Percentiles rank a stretch among this genome's conserved stretches.
Conservation (phyloP, 257 asterid species). For the Galeopsis tetrahit region DNA sequence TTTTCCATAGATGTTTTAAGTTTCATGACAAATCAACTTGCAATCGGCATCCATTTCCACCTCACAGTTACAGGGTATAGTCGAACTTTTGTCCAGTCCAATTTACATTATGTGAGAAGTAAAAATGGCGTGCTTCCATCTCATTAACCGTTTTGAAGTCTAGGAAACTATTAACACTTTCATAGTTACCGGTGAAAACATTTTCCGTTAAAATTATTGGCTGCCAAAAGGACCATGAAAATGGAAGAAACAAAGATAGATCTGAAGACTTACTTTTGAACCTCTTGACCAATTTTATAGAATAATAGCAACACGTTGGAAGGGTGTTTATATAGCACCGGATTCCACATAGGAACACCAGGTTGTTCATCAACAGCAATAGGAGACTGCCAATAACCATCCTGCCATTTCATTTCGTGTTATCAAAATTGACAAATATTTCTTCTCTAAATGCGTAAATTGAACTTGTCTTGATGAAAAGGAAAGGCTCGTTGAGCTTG, state of each 20-base stretch:
- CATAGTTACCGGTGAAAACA: too few relatives aligned
- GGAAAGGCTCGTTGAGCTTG: slow-evolving; percentile 12
- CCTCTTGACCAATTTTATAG: slow-evolving; percentile 84
- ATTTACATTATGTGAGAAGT: neutral
- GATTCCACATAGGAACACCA: slow-evolving; percentile 93
- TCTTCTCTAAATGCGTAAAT: neutral
- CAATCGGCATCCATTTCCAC: neutral
- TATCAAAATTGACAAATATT: neutral
- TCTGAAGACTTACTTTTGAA: slow-evolving; percentile 72
- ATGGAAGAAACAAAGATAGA: slow-evolving; percentile 17
- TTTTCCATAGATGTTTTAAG: neutral
- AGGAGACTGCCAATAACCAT: slow-evolving; percentile 79
- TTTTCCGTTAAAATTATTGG: too few relatives aligned
- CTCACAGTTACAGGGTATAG: neutral
- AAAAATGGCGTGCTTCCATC: neutral
- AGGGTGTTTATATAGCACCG: slow-evolving; percentile 76
- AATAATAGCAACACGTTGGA: slow-evolving; percentile 73
- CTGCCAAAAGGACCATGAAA: too few relatives aligned
- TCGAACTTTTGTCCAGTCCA: neutral
- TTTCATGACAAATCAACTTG: slow-evolving; percentile 9
- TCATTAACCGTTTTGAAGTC: too few relatives aligned
- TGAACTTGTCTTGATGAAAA: slow-evolving; percentile 17
- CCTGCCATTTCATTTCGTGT: slow-evolving; percentile 47
- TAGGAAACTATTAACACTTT: too few relatives aligned
- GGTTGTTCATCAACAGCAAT: slow-evolving; percentile 75